Evolutionary conservation across 805 yeast genomes (phyloP), one percentile per base, ranked within the genome.

Genomic region (Phaffomyces antillensis): DNA sequence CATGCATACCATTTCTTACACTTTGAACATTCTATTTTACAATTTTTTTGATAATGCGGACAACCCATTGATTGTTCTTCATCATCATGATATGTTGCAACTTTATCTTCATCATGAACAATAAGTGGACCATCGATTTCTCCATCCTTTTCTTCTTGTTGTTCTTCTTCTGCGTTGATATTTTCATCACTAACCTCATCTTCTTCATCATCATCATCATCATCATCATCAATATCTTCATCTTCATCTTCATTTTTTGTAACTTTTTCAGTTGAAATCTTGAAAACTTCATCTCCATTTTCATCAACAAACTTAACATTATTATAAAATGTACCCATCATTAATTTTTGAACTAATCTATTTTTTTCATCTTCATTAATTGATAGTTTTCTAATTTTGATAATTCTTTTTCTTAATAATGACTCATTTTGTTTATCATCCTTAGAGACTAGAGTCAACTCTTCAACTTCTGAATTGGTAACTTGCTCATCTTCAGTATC

Each of bases 1-100:
- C 97, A 90, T 2, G 86, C 65, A 52, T 69, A 83, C 91, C 95
- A 90, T 57, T 72, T 71, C 30, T 69, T 63, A 58, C 97, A 90
- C 3, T 72, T 71, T 12, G 83, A 73, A 59, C 97, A 90, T 56
- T 86, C 93, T 41, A 86, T 63, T 60, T 89, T 88, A 65, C 96
- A 88, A 48, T 82, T 81, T 31, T 95, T 67, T 56, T 79, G 84
- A 63, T 90, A 90, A 63, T 90, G 97, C 18, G 66, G 67, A 60
- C 97, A 90, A 3, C 97, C 97, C 26, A 82, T 60, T 2, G 76
- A 65, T 2, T 67, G 66, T 13, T 66, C 65, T 12, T 64, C 64
- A 28, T 62, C 55, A 52, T 73, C 71, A 53, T 71, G 69, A 54
- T 68, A 82, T 0, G 79, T 63, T 1, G 81, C 76, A 20, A 53